phyloP scores from a whole-genome alignment of 495 filamentous ascomycete genomes.

The Annulohypoxylon nitens region DNA sequence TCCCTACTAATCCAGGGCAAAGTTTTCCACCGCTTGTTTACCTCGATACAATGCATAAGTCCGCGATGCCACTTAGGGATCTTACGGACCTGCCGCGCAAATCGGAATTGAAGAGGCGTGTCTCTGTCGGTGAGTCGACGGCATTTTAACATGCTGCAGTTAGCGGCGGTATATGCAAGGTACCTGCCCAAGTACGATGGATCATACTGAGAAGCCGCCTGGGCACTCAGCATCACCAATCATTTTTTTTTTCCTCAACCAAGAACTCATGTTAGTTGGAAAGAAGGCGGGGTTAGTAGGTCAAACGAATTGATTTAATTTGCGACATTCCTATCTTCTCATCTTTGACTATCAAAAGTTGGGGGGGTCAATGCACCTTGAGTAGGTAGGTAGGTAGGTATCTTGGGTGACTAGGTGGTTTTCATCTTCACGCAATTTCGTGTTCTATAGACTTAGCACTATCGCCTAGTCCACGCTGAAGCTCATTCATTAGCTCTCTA shows the following conservation, averaged over 20 bases:
- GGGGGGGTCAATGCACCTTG: neutral
- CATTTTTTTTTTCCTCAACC: too few relatives aligned
- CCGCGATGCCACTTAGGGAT: neutral
- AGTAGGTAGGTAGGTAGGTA: neutral
- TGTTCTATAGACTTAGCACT: neutral
- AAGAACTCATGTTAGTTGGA: too few relatives aligned
- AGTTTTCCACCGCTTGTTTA: neutral
- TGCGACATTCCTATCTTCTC: too few relatives aligned
- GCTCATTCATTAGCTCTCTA: neutral
- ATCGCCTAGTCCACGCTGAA: neutral
- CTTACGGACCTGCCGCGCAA: neutral
- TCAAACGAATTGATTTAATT: too few relatives aligned
- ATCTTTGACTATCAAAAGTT: too few relatives aligned
- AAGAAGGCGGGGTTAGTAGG: too few relatives aligned
- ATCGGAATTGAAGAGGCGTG: neutral
- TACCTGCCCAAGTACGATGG: too few relatives aligned
- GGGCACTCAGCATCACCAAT: too few relatives aligned
- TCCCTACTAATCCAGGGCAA: neutral
- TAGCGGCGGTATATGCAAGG: neutral
- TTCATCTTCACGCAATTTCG: too few relatives aligned
- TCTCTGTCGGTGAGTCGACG: neutral
- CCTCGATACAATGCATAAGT: neutral
- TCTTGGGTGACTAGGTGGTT: too few relatives aligned
- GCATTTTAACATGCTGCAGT: neutral
- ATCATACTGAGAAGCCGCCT: too few relatives aligned